These are phyloP conservation scores for Crassisporium funariophilum DNA, from an alignment of 768 basidiomycete species.

Conservation along the genomic window DNA sequence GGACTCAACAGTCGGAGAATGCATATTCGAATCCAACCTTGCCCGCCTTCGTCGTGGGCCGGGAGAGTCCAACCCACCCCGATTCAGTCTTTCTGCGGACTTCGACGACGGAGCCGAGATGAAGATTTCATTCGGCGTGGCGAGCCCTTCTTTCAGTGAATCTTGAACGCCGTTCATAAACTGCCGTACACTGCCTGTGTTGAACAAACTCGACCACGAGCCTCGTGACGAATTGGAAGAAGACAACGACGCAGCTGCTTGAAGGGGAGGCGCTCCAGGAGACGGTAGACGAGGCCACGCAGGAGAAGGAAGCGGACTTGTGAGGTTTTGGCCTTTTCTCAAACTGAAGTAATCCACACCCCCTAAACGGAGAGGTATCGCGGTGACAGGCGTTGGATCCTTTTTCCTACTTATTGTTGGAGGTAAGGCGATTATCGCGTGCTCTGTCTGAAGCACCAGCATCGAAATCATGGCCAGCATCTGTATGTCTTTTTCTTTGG, in stretches of 20 bases:
- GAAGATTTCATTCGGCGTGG: conserved; percentile 37
- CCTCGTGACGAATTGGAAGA: conserved; percentile 68
- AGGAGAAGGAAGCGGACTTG: conserved; percentile 48
- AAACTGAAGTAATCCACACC: conserved; percentile 64
- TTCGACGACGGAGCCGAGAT: conserved; percentile 24
- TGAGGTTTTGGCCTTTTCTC: conserved; percentile 37
- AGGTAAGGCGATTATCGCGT: conserved; percentile 19
- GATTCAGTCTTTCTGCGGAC: conserved; percentile 15
- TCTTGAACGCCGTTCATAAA: conserved; percentile 68
- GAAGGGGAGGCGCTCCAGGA: conserved; percentile 37
- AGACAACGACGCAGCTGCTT: conserved; percentile 44
- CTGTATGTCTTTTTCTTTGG: conserved; percentile 66
- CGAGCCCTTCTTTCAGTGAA: conserved; percentile 45
- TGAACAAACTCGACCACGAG: conserved; percentile 83
- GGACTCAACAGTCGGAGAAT: conserved; percentile 39
- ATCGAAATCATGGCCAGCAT: conserved; percentile 79
- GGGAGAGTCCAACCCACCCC: conserved; percentile 20
- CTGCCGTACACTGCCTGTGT: conserved; percentile 64
- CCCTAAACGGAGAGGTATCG: conserved; percentile 16
- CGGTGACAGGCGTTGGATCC: conserved; percentile 6
- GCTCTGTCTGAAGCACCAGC: conserved; percentile 58
- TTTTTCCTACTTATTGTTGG: conserved; percentile 12
- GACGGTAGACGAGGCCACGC: conserved; percentile 56
- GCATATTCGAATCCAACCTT: conserved; percentile 31
- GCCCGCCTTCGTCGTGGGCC: conserved; percentile 18